These are phyloP conservation scores for Apophysomyces trapeziformis DNA, from an alignment of 371 early-diverging fungal species.

Conservation along the genomic window DNA sequence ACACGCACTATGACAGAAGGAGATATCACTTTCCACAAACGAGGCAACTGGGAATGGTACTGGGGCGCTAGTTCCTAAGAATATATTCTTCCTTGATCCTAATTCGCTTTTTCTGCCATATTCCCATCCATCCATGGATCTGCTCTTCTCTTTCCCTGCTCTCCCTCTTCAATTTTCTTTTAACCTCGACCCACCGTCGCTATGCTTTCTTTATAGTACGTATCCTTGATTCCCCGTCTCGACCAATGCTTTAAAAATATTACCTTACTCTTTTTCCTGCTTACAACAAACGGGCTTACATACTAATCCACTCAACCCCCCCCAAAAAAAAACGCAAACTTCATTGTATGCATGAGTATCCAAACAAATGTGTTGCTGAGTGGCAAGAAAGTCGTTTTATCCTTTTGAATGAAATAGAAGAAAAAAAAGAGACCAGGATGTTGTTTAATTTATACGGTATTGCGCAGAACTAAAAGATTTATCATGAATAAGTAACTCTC, in stretches of 20 bases:
- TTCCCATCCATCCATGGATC: not conserved
- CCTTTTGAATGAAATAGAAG: not conserved
- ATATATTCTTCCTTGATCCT: not conserved
- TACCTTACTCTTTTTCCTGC: too few species aligned
- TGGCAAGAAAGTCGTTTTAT: not conserved
- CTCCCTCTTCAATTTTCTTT: not conserved
- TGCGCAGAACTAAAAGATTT: slow-evolving; percentile 24
- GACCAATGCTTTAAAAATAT: too few species aligned
- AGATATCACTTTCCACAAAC: slow-evolving; percentile 5
- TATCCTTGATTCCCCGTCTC: too few species aligned
- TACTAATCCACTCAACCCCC: too few species aligned
- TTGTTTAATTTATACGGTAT: slow-evolving; percentile 27
- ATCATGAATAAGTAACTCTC: not conserved
- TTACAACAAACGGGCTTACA: too few species aligned
- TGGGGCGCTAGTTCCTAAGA: not conserved
- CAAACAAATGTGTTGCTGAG: not conserved
- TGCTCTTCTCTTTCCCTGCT: not conserved
- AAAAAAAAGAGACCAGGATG: not conserved
- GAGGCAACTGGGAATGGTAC: not conserved
- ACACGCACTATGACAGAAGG: not conserved
- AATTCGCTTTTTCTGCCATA: too few species aligned
- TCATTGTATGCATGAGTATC: too few species aligned
- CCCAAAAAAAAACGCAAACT: too few species aligned
- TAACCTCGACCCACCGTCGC: too few species aligned
- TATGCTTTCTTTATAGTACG: too few species aligned